phyloP scores from a whole-genome alignment of 1,284 basidiomycete genomes.

The Sanghuangporus weigelae region DNA sequence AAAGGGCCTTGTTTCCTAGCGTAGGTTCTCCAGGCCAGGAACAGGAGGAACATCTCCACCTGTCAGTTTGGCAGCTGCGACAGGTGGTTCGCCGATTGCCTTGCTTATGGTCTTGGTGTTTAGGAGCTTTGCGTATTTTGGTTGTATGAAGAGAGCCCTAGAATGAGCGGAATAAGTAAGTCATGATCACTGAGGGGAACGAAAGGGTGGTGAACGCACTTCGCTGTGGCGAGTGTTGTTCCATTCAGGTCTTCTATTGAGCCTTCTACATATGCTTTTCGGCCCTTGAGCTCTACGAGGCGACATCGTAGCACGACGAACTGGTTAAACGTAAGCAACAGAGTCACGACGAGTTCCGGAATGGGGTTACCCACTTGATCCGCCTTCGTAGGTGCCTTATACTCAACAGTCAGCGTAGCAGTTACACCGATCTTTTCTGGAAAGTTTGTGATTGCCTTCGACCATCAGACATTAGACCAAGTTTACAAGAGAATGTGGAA shows the following conservation, averaged over 20 bases:
- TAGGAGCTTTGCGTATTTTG: slow-evolving; percentile 54
- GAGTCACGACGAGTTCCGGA: background rate
- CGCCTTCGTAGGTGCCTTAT: slow-evolving; percentile 76
- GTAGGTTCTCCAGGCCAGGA: background rate
- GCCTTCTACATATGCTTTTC: slow-evolving; percentile 72
- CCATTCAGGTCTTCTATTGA: slow-evolving; percentile 76
- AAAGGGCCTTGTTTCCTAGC: background rate
- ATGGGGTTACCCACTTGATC: slow-evolving; percentile 55
- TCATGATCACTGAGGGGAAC: background rate
- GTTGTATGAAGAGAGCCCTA: slow-evolving; percentile 59
- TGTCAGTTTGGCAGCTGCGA: background rate
- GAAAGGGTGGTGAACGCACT: slow-evolving; percentile 39
- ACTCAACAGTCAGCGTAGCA: slow-evolving; percentile 72
- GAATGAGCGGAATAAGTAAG: background rate
- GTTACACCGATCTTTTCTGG: slow-evolving; percentile 93
- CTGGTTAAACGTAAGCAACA: slow-evolving; percentile 30
- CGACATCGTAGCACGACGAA: slow-evolving; percentile 69
- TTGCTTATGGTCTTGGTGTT: slow-evolving; percentile 30
- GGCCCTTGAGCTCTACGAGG: slow-evolving; percentile 61
- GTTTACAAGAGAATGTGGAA: background rate
- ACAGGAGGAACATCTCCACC: slow-evolving; percentile 11
- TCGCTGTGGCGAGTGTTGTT: slow-evolving; percentile 74
- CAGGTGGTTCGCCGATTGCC: slow-evolving; percentile 26
- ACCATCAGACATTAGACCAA: background rate
- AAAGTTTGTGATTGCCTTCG: slow-evolving; percentile 75